Evolutionary conservation across 2,329 filamentous ascomycete genomes (phyloP), one percentile per base, ranked within the genome.

Genomic region (Elsinoe australis): DNA sequence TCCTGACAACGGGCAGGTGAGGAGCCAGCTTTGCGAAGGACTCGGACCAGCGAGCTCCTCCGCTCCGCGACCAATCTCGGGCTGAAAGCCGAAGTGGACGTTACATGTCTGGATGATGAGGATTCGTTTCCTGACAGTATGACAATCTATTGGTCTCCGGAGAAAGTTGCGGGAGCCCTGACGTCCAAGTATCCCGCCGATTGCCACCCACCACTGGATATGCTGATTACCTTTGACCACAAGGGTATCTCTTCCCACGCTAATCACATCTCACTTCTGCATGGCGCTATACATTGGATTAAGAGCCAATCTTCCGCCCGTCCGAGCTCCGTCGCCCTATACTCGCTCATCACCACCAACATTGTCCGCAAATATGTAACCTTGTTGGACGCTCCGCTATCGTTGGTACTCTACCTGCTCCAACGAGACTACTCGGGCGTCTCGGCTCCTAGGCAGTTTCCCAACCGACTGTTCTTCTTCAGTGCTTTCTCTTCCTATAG

Each of bases 241-340:
- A 55, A 67, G 48, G 89, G 89, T 54, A 73, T 95, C 41, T 94
- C 87, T 50, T 77, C 77, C 36, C 89, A 95, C 64, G 85, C 87
- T 19, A 95, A 95, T 70, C 89, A 95, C 69, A 84, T 85, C 54
- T 87, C 86, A 5, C 76, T 94, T 5, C 87, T 87, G 69, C 74
- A 83, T 64, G 89, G 88, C 51, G 85, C 87, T 7, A 76, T 79
- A 36, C 65, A 76, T 49, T 95, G 72, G 12, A 73, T 94, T 35
- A 76, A 80, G 62, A 73, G 74, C 38, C 74, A 74, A 50, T 71
- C 76, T 54, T 64, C 75, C 6, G 82, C 77, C 2, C 82, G 76
- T 71, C 66, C 75, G 1, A 78, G 75, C 55, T 85, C 86, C 5
- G 79, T 94, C 18, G 80, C 83, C 52, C 68, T 95, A 21, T 95